Evolutionary conservation across 2,329 filamentous ascomycete genomes (phyloP).

Genomic region (Colletotrichum sansevieriae): DNA sequence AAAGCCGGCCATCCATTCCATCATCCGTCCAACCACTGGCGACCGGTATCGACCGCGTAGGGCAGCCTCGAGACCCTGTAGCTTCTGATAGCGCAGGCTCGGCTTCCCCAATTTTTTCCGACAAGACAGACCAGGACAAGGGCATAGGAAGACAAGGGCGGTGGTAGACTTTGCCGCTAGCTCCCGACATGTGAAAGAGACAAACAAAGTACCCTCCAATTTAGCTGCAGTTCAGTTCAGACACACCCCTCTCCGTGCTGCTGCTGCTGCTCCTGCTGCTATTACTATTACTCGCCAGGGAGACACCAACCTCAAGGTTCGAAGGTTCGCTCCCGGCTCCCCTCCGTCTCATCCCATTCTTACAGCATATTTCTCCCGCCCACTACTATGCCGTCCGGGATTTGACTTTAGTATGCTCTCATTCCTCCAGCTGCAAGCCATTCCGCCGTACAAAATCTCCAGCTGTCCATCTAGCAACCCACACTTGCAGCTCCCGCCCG

Average conservation of each 20-base stretch:
- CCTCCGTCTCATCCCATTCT: slow-evolving; percentile 42
- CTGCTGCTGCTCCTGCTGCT: neutral
- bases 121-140: slow-evolving; percentile 32
- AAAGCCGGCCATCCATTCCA: slow-evolving; percentile 31
- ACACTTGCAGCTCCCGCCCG: neutral
- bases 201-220: slow-evolving; percentile 31
- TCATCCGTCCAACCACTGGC: slow-evolving; percentile 32
- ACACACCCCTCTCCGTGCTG: slow-evolving; percentile 24
- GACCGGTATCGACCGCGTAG: slow-evolving; percentile 12
- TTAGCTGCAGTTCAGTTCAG: slow-evolving; percentile 31
- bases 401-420: slow-evolving; percentile 36
- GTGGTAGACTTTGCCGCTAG: slow-evolving; percentile 36
- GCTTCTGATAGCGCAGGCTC: slow-evolving; percentile 37
- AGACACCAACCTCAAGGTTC: slow-evolving; percentile 37
- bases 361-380: slow-evolving; percentile 39
- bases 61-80: slow-evolving; percentile 17
- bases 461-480: slow-evolving; percentile 17
- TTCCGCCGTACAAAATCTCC: slow-evolving; percentile 38
- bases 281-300: slow-evolving; percentile 9
- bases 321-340: slow-evolving; percentile 41
- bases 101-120: slow-evolving; percentile 33
- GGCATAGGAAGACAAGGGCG: slow-evolving; percentile 28
- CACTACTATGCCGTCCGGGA: slow-evolving; percentile 30
- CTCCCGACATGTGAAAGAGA: slow-evolving; percentile 37
- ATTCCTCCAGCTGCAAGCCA: slow-evolving; percentile 28